Evolutionary conservation across 257 asterid species (phyloP).

Genomic region (Ilex aquifolium): DNA sequence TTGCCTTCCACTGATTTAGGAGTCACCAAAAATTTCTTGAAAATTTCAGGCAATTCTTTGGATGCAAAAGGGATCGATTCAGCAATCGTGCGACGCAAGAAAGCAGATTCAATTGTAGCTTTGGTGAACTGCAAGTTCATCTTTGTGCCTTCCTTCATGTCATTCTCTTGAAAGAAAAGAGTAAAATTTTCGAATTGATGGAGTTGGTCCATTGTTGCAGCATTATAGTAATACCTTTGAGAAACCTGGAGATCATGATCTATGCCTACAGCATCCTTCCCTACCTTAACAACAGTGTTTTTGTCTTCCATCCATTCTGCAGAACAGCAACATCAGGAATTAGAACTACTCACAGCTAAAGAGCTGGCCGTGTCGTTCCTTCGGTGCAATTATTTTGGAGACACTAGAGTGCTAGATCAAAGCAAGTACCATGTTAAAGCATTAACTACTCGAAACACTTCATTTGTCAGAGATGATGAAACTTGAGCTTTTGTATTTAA

Average conservation of each 20-base stretch:
- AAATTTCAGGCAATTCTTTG: conserved; percentile 25
- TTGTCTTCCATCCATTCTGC: conserved; percentile 50
- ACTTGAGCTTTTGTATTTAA: too few relatives aligned
- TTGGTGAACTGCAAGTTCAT: conserved; percentile 49
- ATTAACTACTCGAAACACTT: too few relatives aligned
- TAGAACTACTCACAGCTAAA: too few relatives aligned
- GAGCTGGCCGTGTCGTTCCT: too few relatives aligned
- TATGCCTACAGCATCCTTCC: too few relatives aligned
- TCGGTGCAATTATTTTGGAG: not conserved
- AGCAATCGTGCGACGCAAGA: conserved; percentile 53
- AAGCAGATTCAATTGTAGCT: conserved; percentile 16
- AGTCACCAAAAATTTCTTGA: conserved; percentile 7
- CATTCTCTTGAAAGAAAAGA: conserved; percentile 61
- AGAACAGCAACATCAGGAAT: not conserved
- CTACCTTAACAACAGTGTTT: conserved; percentile 24
- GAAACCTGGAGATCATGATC: too few relatives aligned
- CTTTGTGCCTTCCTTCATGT: conserved; percentile 41
- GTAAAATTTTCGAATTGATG: conserved; percentile 58
- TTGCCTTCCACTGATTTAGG: conserved; percentile 9
- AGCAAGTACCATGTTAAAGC: too few relatives aligned
- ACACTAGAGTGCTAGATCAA: too few relatives aligned
- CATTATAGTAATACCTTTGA: not conserved
- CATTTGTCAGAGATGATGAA: too few relatives aligned
- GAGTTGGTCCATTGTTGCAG: conserved; percentile 66
- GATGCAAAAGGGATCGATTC: conserved; percentile 73